A percentile compares a stretch with the other conserved stretches of the same genome.
Conservation (phyloP, 257 asterid species). For the Plantago major region DNA sequence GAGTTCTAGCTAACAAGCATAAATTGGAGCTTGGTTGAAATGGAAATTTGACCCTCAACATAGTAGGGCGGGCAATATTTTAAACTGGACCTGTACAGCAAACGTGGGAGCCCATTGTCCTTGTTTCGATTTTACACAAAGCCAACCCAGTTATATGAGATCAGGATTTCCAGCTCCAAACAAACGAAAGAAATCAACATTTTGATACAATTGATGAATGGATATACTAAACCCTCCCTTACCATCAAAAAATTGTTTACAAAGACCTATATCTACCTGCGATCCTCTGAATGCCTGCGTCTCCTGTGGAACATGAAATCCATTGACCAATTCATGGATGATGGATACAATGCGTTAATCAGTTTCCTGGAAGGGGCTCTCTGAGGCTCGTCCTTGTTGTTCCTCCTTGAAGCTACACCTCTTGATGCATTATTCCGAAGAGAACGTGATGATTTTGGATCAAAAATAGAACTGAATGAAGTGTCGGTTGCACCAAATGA, state of each 20-base stretch:
- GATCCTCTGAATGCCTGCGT: conserved; percentile 31
- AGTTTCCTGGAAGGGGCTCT: conserved; percentile 48
- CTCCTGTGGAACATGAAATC: conserved; percentile 55
- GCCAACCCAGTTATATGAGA: neutral
- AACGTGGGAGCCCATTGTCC: conserved; percentile 5
- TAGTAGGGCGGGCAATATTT: neutral
- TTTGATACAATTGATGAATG: conserved; percentile 15
- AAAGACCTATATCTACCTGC: conserved; percentile 24
- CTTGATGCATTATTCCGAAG: conserved; percentile 28
- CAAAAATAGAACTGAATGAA: conserved; percentile 42
- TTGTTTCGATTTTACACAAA: neutral
- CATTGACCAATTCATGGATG: conserved; percentile 54
- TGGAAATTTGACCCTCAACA: neutral
- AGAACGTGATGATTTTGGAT: conserved; percentile 42
- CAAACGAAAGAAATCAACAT: neutral
- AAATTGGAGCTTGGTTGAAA: neutral
- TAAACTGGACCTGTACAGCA: conserved; percentile 20
- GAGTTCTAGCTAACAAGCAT: too few relatives aligned
- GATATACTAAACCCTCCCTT: neutral
- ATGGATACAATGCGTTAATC: conserved; percentile 49
- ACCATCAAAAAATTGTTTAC: conserved; percentile 12
- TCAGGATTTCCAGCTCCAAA: conserved; percentile 1
- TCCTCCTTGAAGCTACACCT: conserved; percentile 40
- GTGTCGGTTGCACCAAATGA: conserved; percentile 37
- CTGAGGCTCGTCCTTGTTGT: conserved; percentile 43